Evolutionary conservation across 371 early-diverging fungal species (phyloP), one percentile per base, ranked within the genome.

Genomic region (Mortierella sp.): DNA sequence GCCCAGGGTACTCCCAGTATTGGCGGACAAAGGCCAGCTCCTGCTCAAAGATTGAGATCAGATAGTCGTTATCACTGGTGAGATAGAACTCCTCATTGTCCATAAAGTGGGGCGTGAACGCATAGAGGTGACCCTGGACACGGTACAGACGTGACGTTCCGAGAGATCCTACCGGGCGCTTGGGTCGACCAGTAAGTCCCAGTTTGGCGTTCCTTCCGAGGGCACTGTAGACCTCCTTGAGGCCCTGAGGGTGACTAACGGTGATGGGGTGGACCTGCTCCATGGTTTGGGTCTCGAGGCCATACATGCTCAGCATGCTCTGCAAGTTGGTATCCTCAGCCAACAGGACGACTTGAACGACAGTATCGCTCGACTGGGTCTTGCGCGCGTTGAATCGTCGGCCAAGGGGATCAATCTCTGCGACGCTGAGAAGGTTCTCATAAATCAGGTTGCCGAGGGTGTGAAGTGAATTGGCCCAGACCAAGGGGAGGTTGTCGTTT

Each of bases 41-140:
- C 73, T 93, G 94, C 80, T 96, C 96, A 84, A 97, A 92, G 13
- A 94, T 85, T 6, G 94, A 93, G 10, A 96, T 93, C 21, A 95
- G 81, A 76, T 96, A 96, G 79, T 96, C 95, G 44, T 95, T 94
- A 85, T 97, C 97, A 45, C 93, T 92, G 42, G 95, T 94, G 48
- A 96, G 92, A 80, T 97, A 97, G 83, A 96, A 97, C 83, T 96
- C 93, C 77, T 95, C 96, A 58, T 91, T 92, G 87, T 97, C 96
- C 95, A 97, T 95, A 78, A 97, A 97, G 75, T 96, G 94, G 21
- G 97, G 97, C 1, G 96, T 93, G 80, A 97, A 97, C 0, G 95
- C 94, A 79, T 97, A 97, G 21, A 97, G 87, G 8, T 93, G 93
- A 0, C 97, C 97, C 76, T 96, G 94, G 45, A 96, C 94, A 34